Base-by-base conservation (phyloP, 1,139 yeast genomes). In the Yamadazyma dendronema region DNA sequence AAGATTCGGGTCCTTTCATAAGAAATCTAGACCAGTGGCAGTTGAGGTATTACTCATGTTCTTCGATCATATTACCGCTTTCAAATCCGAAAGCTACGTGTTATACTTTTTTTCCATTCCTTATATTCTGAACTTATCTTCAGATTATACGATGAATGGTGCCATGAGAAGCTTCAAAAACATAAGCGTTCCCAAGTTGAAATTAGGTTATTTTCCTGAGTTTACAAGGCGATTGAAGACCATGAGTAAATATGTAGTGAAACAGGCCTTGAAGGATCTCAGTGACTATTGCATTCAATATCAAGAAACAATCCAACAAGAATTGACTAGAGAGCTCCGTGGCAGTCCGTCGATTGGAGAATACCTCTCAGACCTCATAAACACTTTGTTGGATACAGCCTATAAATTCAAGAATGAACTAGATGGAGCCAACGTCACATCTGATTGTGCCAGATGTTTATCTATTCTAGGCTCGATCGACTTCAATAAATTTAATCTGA, bases 391-490 rank as follows among this genome's bases (percentile, higher is more conserved):
- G 30, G 79, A 79, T 41, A 74, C 83, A 0, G 70, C 86, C 1
- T 72, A 78, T 31, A 77, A 74, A 42, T 85, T 79, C 56, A 72
- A 76, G 42, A 67, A 62, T 17, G 63, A 61, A 12, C 12, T 28
- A 7, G 37, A 36, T 15, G 70, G 74, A 38, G 65, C 71, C 3
- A 68, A 66, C 4, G 72, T 88, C 6, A 67, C 88, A 4, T 55
- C 63, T 1, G 67, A 75, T 32, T 79, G 94, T 52, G 79, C 95
- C 0, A 72, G 74, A 43, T 84, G 88, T 27, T 63, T 92, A 12
- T 84, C 96, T 1, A 60, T 80, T 28, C 68, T 92, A 38, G 98
- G 98, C 0, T 81, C 90, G 0, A 54, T 88, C 12, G 97, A 90
- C 53, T 68, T 84, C 3, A 77, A 80, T 36, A 79, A 76, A 44